Percentiles rank a stretch among this genome's conserved stretches.
phyloP scores from a whole-genome alignment of 2,329 filamentous ascomycete species.

The Colletotrichum destructivum region DNA sequence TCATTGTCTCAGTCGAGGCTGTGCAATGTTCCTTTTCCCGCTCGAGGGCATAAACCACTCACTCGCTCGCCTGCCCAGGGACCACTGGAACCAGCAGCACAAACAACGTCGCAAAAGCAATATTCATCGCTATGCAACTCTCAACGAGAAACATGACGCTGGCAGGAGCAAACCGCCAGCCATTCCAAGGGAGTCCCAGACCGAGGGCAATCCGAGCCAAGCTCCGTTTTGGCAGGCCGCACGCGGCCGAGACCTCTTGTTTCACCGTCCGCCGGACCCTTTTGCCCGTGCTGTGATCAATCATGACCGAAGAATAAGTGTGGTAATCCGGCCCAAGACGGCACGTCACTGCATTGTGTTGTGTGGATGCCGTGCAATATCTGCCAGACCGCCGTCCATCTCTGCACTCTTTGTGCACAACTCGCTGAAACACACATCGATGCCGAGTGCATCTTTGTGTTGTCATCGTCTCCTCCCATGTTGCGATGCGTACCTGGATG shows the following conservation, averaged over 20 bases:
- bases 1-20: constrained; percentile 20
- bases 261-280: constrained; percentile 18
- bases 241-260: constrained; percentile 29
- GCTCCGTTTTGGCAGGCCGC: not conserved
- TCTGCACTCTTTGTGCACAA: constrained; percentile 2
- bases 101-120: constrained; percentile 11
- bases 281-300: not conserved
- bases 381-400: not conserved
- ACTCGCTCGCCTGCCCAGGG: too few species aligned
- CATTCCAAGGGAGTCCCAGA: constrained; percentile 11
- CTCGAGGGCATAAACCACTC: constrained; percentile 12
- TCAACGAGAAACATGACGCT: constrained; percentile 17
- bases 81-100: too few species aligned
- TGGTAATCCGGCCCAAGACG: not conserved
- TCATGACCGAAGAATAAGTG: too few species aligned
- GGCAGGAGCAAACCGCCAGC: not conserved
- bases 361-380: constrained; percentile 12
- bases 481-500: constrained; percentile 14
- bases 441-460: constrained; percentile 28
- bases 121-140: constrained; percentile 23
- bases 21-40: constrained; percentile 3
- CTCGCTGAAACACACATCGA: constrained; percentile 9
- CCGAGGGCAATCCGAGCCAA: not conserved
- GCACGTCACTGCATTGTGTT: not conserved
- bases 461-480: constrained; percentile 7